These are phyloP conservation scores for Gryganskiella cystojenkinii DNA, from an alignment of 192 early-diverging fungal species.

Conservation along the genomic window DNA sequence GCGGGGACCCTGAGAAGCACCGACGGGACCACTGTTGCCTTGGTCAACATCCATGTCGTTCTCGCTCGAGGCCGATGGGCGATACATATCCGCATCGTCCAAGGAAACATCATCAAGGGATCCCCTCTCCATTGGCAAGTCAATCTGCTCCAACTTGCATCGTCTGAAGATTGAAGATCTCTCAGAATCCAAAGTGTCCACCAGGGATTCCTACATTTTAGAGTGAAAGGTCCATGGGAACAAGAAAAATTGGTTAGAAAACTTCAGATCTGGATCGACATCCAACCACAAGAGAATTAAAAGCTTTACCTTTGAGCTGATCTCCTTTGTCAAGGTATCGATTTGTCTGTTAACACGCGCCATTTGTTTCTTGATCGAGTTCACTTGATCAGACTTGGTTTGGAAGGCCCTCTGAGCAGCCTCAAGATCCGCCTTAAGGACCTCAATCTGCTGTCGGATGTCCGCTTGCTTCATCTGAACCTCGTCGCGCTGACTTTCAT, in stretches of 20 bases:
- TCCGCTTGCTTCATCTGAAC: constrained; percentile 48
- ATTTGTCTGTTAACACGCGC: constrained; percentile 70
- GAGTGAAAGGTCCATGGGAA: constrained; percentile 7
- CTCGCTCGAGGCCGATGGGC: constrained; percentile 18
- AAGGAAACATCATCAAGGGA: constrained; percentile 82
- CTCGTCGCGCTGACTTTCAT: constrained; percentile 50
- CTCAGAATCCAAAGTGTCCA: constrained; percentile 85
- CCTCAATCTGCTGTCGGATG: constrained; percentile 63
- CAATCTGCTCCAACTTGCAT: constrained; percentile 96
- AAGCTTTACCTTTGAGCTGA: constrained; percentile 57
- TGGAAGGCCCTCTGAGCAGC: constrained; percentile 62
- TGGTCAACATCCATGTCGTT: constrained; percentile 65
- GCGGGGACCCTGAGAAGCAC: constrained; percentile 15
- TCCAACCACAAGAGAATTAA: neutral
- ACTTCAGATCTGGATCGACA: neutral
- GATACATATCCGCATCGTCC: constrained; percentile 66
- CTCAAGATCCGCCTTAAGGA: constrained; percentile 61
- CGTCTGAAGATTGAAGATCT: constrained; percentile 81
- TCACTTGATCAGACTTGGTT: constrained; percentile 65
- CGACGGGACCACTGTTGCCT: constrained; percentile 1
- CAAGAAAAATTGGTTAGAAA: neutral
- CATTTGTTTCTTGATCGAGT: constrained; percentile 65
- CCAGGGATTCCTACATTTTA: constrained; percentile 66
- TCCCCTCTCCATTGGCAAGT: constrained; percentile 80
- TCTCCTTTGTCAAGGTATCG: constrained; percentile 71